Evolutionary conservation across 768 basidiomycete species (phyloP), one percentile per base, ranked within the genome.

Genomic region (Panaeolus cyanescens): DNA sequence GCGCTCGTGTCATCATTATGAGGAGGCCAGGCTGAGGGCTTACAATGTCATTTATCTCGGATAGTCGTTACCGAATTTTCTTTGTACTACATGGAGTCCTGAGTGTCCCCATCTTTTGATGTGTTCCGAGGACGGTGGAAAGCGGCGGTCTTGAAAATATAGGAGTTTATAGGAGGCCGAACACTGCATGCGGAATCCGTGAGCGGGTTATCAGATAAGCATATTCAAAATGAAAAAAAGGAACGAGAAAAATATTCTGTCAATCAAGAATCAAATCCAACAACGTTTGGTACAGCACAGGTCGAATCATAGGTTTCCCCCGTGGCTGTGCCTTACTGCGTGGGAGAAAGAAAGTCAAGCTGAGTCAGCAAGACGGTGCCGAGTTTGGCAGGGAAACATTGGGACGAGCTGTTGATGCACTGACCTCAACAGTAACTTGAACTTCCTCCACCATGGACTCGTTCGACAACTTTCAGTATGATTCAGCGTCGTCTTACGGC

Each of bases 401-500:
- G 39, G 39, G 33, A 54, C n/a, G n/a, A n/a, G n/a, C n/a, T n/a
- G 54, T 45, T 50, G 45, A 20, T 32, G 32, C 22, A 32, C 58
- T 15, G 9, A 42, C 9, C 40, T 13, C 30, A 30, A 28, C 45
- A 50, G 4, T 28, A 28, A 50, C 45, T 50, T 50, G 45, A 50
- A 50, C 45, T 67, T 32, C 67, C 55, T 64, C 62, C 64, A 72
- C 63, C 72, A 91, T 92, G 91, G 91, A 92, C 71, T 84, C 88
- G 10, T 92, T 92, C 68, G 91, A 92, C 73, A 92, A 92, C 69
- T 92, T 91, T 67, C 91, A 92, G 72, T 92, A 90, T 67, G 91
- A 93, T 67, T 89, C 90, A 19, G 86, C 90, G 28, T 93, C 91
- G 5, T 89, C 91, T 0, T 93, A 93, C 67, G 91, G 91, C 59